Conservation (phyloP, 2,329 filamentous ascomycete genomes). For the Aspergillus ruber region DNA sequence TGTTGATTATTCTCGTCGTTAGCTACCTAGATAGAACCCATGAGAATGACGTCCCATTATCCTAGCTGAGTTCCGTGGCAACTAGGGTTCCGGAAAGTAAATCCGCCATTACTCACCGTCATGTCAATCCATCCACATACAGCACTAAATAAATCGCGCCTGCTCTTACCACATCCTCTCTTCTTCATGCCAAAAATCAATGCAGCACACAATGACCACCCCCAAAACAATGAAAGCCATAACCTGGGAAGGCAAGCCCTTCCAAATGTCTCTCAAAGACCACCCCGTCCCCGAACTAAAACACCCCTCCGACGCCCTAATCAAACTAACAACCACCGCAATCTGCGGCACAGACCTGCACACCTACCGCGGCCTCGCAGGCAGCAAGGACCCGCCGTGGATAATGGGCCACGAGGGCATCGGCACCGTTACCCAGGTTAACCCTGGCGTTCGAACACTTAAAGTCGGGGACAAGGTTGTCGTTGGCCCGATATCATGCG, state of each 20-base stretch:
- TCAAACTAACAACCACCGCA: slow-evolving; percentile 62
- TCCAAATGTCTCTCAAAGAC: too few species aligned
- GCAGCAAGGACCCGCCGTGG: slow-evolving; percentile 51
- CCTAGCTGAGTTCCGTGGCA: too few species aligned
- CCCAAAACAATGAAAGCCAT: slow-evolving; percentile 64
- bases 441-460: slow-evolving; percentile 48
- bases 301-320: slow-evolving; percentile 46
- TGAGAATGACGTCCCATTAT: too few species aligned
- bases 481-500: slow-evolving; percentile 69
- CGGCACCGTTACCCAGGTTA: slow-evolving; percentile 49
- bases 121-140: too few species aligned
- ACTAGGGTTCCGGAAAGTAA: too few species aligned
- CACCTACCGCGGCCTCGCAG: slow-evolving; percentile 47
- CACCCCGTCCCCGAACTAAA: too few species aligned
- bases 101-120: too few species aligned
- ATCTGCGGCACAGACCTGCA: slow-evolving; percentile 58
- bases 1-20: too few species aligned
- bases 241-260: slow-evolving; percentile 67
- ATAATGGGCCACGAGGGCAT: slow-evolving; percentile 58
- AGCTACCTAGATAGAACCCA: too few species aligned
- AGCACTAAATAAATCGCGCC: too few species aligned
- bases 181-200: too few species aligned
- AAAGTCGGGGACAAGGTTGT: slow-evolving; percentile 65
- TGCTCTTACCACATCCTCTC: too few species aligned
- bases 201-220: not conserved